Base-by-base conservation (phyloP, 2,329 filamentous ascomycete genomes). In the Trichoderma sp. region DNA sequence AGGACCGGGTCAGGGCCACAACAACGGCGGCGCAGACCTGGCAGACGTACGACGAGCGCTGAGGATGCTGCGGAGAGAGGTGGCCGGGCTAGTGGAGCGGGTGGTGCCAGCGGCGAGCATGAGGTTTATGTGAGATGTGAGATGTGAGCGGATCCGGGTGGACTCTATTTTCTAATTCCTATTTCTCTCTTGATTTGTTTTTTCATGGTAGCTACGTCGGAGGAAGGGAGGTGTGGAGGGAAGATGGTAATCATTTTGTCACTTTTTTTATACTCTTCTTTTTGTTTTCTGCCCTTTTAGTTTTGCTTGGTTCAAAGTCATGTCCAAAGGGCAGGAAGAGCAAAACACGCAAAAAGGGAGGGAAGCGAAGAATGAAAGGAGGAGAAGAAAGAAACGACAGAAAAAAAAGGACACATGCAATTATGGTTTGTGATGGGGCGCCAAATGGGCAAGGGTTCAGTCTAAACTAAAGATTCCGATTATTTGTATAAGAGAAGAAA, bases 11-110 rank as follows among this genome's bases (percentile, higher is more conserved):
- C 77, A 84, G 73, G 80, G 81, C 23, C 76, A 75, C 69, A 87
- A 86, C 75, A 79, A 81, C 5, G 85, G 85, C 12, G 85, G 85
- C 34, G 77, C 81, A 39, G 85, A 86, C 66, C 76, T 85, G 28
- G 80, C 81, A 20, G 84, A 86, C 55, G 76, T 87, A 39, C 76
- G 83, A 71, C 78, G 84, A 17, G 78, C 80, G 67, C 77, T 87
- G 55, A 83, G 81, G 76, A 80, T 82, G 30, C 74, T 85, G 62
- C 81, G 80, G 74, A 80, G 85, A 66, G 81, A 85, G 23, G 83
- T 86, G 12, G 81, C 84, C 5, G 82, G 81, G 6, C 73, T 87
- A 64, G 78, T 83, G 23, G 83, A 84, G 76, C 79, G 83, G 53
- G 79, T 80, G n/a, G 79, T 80, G n/a, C 81, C 83, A 4, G 78